A percentile compares a stretch with the other conserved stretches of the same genome.
phyloP scores from a whole-genome alignment of 1,284 basidiomycete species.

The Microbotryomycetes sp. region DNA sequence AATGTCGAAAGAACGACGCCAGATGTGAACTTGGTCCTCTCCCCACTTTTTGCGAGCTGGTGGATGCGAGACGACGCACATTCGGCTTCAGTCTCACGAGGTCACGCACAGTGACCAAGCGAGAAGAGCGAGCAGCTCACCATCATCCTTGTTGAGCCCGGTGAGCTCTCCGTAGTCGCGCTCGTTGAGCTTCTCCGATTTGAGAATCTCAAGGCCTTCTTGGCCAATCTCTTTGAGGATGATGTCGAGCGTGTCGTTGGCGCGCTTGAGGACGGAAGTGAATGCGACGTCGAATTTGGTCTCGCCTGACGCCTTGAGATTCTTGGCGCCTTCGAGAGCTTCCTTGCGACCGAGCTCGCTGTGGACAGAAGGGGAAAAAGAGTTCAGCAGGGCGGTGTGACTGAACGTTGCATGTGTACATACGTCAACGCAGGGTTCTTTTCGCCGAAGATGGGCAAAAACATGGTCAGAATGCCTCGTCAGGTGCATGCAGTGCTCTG shows the following conservation, averaged over 20 bases:
- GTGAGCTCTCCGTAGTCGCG: slow-evolving; percentile 46
- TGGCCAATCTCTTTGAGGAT: slow-evolving; percentile 46
- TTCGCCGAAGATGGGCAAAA: too few species aligned
- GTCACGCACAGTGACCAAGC: neutral
- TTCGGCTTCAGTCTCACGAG: neutral
- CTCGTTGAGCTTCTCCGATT: slow-evolving; percentile 47
- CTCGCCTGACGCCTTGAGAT: slow-evolving; percentile 39
- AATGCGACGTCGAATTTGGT: slow-evolving; percentile 43
- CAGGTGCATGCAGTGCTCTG: too few species aligned
- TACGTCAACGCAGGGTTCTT: slow-evolving; percentile 30
- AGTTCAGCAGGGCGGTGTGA: too few species aligned
- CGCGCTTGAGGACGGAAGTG: slow-evolving; percentile 45
- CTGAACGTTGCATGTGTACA: neutral
- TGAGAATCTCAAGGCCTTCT: slow-evolving; percentile 40
- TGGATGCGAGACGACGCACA: too few species aligned
- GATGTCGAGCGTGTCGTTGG: slow-evolving; percentile 44
- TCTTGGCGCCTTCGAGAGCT: slow-evolving; percentile 35
- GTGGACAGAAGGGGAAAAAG: too few species aligned
- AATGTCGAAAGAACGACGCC: slow-evolving; percentile 40
- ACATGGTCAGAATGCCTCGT: too few species aligned
- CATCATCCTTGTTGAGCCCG: slow-evolving; percentile 45
- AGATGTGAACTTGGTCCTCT: slow-evolving; percentile 47
- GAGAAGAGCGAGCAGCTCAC: neutral
- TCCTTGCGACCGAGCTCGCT: slow-evolving; percentile 35
- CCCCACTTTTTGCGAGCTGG: slow-evolving; percentile 46